Percentiles rank a stretch among this genome's conserved stretches.
These are phyloP conservation scores for Haberlea rhodopensis DNA, from an alignment of 257 asterid species.

Conservation along the genomic window DNA sequence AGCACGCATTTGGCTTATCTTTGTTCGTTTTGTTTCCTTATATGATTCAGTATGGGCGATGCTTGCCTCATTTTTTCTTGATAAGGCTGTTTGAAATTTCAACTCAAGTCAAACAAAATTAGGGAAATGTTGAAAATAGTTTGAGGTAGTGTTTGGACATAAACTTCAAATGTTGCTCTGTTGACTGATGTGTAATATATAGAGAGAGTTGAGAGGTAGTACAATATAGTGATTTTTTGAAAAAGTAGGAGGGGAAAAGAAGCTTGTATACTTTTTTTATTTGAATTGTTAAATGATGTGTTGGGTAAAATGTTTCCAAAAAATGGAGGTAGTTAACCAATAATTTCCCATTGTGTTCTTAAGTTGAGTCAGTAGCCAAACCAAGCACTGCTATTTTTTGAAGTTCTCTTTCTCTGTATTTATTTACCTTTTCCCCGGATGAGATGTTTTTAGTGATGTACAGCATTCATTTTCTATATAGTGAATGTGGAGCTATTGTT, in stretches of 20 bases:
- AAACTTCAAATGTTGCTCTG: neutral
- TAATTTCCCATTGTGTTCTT: too few relatives aligned
- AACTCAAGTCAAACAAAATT: neutral
- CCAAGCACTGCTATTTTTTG: too few relatives aligned
- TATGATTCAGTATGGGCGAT: neutral
- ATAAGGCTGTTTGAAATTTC: neutral
- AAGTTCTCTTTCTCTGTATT: too few relatives aligned
- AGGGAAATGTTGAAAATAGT: neutral
- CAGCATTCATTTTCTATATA: constrained; percentile 4
- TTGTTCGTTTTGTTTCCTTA: neutral
- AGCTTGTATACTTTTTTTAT: neutral
- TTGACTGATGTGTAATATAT: too few relatives aligned
- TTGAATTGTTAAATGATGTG: too few relatives aligned
- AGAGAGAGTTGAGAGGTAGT: too few relatives aligned
- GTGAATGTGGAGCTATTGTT: neutral
- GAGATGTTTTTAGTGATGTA: constrained; percentile 11
- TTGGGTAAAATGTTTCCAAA: neutral
- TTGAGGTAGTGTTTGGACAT: too few relatives aligned
- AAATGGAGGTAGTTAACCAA: neutral
- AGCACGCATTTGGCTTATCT: neutral
- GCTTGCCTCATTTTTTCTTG: neutral
- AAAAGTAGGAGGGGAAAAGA: too few relatives aligned
- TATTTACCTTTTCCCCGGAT: too few relatives aligned
- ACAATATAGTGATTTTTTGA: too few relatives aligned
- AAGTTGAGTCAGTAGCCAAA: too few relatives aligned